Percentiles rank a stretch among this genome's conserved stretches.
Evolutionary conservation across 2,329 filamentous ascomycete species (phyloP).

Genomic region (Arthrobotrys megalospora): DNA sequence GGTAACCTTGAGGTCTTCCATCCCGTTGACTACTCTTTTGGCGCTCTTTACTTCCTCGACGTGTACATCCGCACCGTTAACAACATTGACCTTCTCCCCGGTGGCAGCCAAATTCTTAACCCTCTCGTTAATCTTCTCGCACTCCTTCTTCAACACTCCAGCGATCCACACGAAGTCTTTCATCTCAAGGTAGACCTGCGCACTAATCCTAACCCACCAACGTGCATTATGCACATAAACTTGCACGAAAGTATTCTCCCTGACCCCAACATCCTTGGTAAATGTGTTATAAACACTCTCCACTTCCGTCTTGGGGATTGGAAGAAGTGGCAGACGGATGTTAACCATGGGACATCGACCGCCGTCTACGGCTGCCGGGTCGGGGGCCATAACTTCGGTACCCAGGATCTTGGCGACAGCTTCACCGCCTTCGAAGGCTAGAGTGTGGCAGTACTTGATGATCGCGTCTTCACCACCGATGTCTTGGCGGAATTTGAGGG

Average conservation of each 20-base stretch:
- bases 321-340: conserved; percentile 40
- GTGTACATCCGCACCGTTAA: conserved; percentile 69
- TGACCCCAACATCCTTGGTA: conserved; percentile 71
- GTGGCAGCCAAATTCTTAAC: conserved; percentile 74
- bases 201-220: conserved; percentile 82
- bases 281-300: conserved; percentile 38
- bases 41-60: conserved; percentile 67
- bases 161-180: conserved; percentile 82
- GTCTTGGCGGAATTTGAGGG: conserved; percentile 78
- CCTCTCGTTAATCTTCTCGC: conserved; percentile 63
- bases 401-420: conserved; percentile 76
- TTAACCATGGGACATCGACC: conserved; percentile 53
- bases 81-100: background rate
- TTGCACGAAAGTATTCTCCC: conserved; percentile 67
- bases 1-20: conserved; percentile 47
- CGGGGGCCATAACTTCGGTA: conserved; percentile 75
- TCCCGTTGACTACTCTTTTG: conserved; percentile 9
- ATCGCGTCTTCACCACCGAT: conserved; percentile 82
- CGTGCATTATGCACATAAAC: conserved; percentile 74
- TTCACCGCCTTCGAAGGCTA: conserved; percentile 77
- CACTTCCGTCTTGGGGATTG: conserved; percentile 57
- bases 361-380: conserved; percentile 27
- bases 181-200: conserved; percentile 86
- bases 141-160: conserved; percentile 70
- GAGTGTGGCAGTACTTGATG: conserved; percentile 74